Conservation (phyloP, 106 monocot species). For the Alisma plantagoaquatica region DNA sequence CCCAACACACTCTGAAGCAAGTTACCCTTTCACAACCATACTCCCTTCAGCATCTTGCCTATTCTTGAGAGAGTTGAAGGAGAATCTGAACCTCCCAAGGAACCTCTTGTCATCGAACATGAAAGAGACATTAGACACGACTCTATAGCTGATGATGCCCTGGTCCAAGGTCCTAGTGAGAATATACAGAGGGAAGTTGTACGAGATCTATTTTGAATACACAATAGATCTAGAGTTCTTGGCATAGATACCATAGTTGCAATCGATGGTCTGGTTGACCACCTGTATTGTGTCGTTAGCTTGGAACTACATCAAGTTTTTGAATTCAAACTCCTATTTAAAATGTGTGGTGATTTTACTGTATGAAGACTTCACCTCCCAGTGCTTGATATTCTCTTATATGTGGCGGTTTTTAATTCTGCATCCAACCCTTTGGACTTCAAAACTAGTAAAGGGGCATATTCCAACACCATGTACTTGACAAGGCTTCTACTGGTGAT, state of each 20-base stretch:
- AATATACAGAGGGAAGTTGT: conserved; percentile 59
- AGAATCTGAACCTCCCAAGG: conserved; percentile 36
- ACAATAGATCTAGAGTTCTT: conserved; percentile 29
- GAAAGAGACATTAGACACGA: conserved; percentile 31
- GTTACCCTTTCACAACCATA: conserved; percentile 64
- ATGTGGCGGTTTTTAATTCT: conserved; percentile 34
- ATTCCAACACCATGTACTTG: conserved; percentile 27
- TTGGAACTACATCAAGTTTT: conserved; percentile 40
- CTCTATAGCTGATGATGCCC: conserved; percentile 26
- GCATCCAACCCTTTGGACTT: conserved; percentile 63
- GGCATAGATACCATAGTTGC: conserved; percentile 25
- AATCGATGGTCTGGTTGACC: conserved; percentile 74
- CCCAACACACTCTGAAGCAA: conserved; percentile 45
- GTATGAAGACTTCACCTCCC: conserved; percentile 83
- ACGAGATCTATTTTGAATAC: conserved; percentile 41
- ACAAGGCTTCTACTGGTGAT: conserved; percentile 41
- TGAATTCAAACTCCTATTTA: conserved; percentile 42
- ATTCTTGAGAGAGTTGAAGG: conserved; percentile 32
- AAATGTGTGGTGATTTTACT: conserved; percentile 79
- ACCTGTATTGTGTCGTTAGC: conserved; percentile 42
- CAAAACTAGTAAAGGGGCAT: conserved; percentile 17
- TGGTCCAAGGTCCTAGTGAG: conserved; percentile 27
- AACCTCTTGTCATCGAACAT: conserved; percentile 56
- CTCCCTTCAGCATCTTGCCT: conserved; percentile 39
- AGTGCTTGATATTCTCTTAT: conserved; percentile 34